Evolutionary conservation across 257 asterid species (phyloP).

Genomic region (Solanum commersonii): DNA sequence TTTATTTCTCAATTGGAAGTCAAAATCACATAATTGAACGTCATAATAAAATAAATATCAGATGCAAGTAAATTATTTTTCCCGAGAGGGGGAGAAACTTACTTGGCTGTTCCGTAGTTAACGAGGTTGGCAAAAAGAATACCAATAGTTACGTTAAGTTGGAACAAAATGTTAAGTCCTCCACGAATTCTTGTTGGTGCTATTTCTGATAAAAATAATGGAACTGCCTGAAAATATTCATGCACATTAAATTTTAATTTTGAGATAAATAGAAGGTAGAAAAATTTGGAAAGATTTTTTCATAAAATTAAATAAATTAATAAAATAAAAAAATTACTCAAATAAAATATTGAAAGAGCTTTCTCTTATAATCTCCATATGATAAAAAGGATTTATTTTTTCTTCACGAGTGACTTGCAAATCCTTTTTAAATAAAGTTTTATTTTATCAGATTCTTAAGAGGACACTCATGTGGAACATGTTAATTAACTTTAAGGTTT

Average conservation of each 20-base stretch:
- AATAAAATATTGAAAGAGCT: neutral
- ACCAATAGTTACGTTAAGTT: slow-evolving; percentile 77
- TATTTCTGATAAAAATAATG: slow-evolving; percentile 76
- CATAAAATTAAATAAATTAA: neutral
- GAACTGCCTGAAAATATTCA: slow-evolving; percentile 61
- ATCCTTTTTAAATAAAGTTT: neutral
- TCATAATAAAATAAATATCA: neutral
- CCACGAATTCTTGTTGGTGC: slow-evolving; percentile 97
- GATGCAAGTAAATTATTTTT: neutral
- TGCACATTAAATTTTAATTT: neutral
- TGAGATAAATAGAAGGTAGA: neutral
- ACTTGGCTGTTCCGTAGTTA: slow-evolving; percentile 77
- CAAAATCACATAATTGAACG: neutral
- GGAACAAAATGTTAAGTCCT: slow-evolving; percentile 86
- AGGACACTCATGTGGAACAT: neutral
- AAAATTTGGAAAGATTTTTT: neutral
- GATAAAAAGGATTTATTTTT: neutral
- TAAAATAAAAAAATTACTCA: neutral
- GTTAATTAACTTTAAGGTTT: neutral
- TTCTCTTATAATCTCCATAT: neutral
- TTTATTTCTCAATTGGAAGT: too few species aligned
- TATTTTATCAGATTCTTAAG: neutral
- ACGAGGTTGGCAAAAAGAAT: slow-evolving; percentile 79
- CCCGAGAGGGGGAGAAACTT: neutral
- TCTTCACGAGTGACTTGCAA: neutral